These are phyloP conservation scores for Scheffersomyces illinoinensis DNA, from an alignment of 1,139 yeast genomes.

Conservation along the genomic window DNA sequence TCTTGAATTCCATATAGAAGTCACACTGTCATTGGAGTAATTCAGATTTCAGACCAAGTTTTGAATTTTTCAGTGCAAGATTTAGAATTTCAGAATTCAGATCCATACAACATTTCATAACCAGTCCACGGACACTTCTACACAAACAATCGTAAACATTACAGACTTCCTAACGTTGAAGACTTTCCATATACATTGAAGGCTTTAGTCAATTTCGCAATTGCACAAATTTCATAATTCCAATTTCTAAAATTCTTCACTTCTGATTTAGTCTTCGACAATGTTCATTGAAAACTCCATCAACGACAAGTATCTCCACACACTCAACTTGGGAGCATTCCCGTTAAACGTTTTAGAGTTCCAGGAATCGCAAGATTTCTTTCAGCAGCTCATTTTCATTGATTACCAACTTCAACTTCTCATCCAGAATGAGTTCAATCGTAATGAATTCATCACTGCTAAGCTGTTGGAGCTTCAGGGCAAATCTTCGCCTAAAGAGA, in stretches of 20 bases:
- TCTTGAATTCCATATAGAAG: neutral
- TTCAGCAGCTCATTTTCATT: constrained; percentile 38
- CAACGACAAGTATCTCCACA: constrained; percentile 23
- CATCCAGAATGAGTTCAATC: constrained; percentile 33
- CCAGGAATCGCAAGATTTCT: constrained; percentile 36
- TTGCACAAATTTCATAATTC: neutral
- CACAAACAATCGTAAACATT: neutral
- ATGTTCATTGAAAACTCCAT: constrained; percentile 26
- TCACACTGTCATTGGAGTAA: neutral
- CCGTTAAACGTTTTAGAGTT: constrained; percentile 36
- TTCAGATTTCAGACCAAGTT: neutral
- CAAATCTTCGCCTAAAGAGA: constrained; percentile 20
- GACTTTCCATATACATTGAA: neutral
- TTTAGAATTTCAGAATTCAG: too few relatives aligned
- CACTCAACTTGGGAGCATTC: constrained; percentile 41
- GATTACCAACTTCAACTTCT: constrained; percentile 43
- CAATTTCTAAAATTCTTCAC: neutral
- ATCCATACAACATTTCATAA: neutral
- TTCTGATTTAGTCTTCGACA: neutral
- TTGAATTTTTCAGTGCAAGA: too few relatives aligned
- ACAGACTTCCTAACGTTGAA: neutral
- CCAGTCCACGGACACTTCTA: neutral
- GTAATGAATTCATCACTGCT: constrained; percentile 27
- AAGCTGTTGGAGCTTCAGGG: constrained; percentile 16
- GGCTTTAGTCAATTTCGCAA: neutral